Base-by-base conservation (phyloP, 73 alveolate genomes). In the Halteria grandinella region DNA sequence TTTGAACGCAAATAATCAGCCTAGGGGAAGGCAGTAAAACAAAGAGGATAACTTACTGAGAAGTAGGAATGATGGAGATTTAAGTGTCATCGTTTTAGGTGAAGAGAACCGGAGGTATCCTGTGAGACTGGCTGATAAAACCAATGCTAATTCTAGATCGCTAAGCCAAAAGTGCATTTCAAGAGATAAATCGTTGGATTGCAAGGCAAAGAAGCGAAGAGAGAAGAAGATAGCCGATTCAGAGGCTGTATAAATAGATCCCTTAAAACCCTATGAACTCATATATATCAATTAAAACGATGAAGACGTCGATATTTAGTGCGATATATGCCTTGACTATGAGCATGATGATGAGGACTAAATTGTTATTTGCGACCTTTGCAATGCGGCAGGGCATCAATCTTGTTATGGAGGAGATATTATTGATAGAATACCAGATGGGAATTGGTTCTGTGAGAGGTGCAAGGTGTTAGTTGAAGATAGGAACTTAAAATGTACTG, bases 381-480 rank as follows among this genome's bases (percentile, higher is more conserved):
- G 88, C 52, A 21, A n/a, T 20, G 47, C 36, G 33, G 71, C 74
- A 15, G 88, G 47, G 17, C 88, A 76, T 28, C 33, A 59, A 24
- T 24, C 55, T 20, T 76, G 88, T 51, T 76, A 76, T 47, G 84
- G 83, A 34, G 32, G 72, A 1, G 75, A 52, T 20, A 2, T 73
- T 0, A 12, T 29, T 12, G 4, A 36, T 14, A 21, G 34, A 15
- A 25, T 79, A 31, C 89, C 89, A 0, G 55, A 10, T 10, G 73
- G 76, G 20, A 28, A 76, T 32, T 79, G 89, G 89, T 66, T 50
- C 31, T 79, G 89, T 29, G 15, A 60, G 21, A 72, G 83, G 34
- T 79, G 89, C 43, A 12, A 17, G 23, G 75, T 28, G 8, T 41
- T 52, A 20, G 7, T 37, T 5, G 8, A 23, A 18, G 57, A 41